Evolutionary conservation across 441 rosid species (phyloP), one percentile per base, ranked within the genome.

Genomic region (Populus hybrid): DNA sequence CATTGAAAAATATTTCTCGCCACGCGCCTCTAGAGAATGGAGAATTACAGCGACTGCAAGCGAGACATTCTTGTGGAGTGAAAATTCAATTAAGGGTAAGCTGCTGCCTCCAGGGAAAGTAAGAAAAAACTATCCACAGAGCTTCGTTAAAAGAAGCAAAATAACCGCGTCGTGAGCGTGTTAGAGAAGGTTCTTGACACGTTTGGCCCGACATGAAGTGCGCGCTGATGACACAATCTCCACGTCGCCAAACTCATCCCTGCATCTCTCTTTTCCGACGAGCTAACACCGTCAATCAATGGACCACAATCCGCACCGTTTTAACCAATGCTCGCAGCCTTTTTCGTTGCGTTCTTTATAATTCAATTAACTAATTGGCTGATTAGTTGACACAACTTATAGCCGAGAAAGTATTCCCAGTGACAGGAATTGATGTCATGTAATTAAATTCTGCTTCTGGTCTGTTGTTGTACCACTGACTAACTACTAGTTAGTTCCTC

Each of bases 161-260:
- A 65, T n/a, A 6, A 24, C 68, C 68, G 68, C 68, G 68, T 65
- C 18, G 68, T 65, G 68, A 65, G 68, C 68, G 68, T 65, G 68
- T 14, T 0, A 26, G 34, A 26, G 68, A 65, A 65, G 68, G 28
- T 65, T 65, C 68, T 24, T 23, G 7, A 20, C 68, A 65, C 68
- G 68, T 65, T 4, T 65, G 68, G 68, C 32, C 68, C 32, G 68
- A 65, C 42, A 70, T 21, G 35, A 42, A 68, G 67, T 36, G 73
- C 74, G 69, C 63, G 32, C 77, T 67, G 90, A 77, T 87, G 90
- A 89, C 89, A 74, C 66, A 69, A 73, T 61, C 72, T 75, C 57
- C 70, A 50, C 90, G 90, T 88, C 87, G 87, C 79, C 76, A 61
- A 61, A 50, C 57, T 30, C 86, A 84, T 85, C 84, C 84, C 79